Evolutionary conservation across 164 flowering plant species (phyloP), one percentile per base, ranked within the genome.

Genomic region (Euptelea pleiosperma): DNA sequence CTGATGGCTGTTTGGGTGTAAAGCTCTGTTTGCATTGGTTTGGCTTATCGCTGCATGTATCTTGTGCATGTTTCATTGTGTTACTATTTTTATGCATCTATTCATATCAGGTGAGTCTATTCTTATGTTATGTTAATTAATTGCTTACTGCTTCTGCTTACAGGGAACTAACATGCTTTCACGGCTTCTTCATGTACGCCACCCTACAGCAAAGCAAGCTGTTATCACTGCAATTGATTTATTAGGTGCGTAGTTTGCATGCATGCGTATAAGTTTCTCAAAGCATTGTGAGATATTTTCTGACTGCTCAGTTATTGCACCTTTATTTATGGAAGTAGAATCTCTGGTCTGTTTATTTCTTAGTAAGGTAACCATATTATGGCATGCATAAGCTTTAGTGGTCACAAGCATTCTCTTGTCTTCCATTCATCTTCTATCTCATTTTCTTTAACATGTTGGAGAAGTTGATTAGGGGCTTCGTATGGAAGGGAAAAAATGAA

Each of bases 131-230:
- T 26, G 36, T 39, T 47, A 19, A 28, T 34, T 45, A 36, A 31
- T 58, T 58, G 51, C 40, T 52, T 62, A 11, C n/a, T 49, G 37
- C 22, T 70, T 60, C 11, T 66, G 55, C 39, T 39, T 65, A 15
- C 83, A 94, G 99, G 99, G 97, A 5, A 91, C 97, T 14, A 86
- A 94, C 66, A 91, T 94, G 99, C 88, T 91, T 49, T 86, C 97
- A 47, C 83, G 91, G 46, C 91, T 94, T 67, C 96, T 94, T 70
- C 91, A 90, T 79, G 99, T 91, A 12, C 83, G 79, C 12, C 81
- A 77, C 55, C 99, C 89, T 62, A 83, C 78, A 18, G 96, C 97
- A 68, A 94, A 94, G 77, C 92, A 90, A 65, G 99, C 99, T 65
- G 95, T 91, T 52, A 94, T 94, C 42, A 85, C 96, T 42, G 99